Base-by-base conservation (phyloP, 345 rosid species). In the Clausena lansium region DNA sequence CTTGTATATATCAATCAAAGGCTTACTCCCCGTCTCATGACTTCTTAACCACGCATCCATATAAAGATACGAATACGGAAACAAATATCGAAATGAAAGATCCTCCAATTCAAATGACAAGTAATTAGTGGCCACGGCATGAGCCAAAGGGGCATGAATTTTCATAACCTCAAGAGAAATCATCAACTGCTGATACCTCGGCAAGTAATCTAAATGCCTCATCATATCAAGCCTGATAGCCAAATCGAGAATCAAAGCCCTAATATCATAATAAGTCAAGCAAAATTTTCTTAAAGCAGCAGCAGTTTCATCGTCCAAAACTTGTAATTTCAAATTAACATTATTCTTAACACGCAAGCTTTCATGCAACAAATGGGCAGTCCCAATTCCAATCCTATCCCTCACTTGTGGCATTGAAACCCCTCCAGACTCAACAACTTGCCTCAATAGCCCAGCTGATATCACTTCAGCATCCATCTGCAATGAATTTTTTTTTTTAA, bases 391-490 rank as follows among this genome's bases (percentile, higher is more conserved):
- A 10, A 93, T 88, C 63, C 84, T 87, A 64, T 92, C 92, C 80
- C 94, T 81, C 59, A 92, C 89, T 82, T 90, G 88, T 4, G 82
- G 70, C 32, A 93, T 83, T 20, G 96, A 85, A 67, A 92, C 83
- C 1, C 85, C 93, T 57, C 93, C 89, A 0, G 88, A 89, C 70
- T 91, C 94, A 9, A 95, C 79, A 25, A 84, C 88, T 62, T 91
- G 95, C 52, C 88, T 84, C 82, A 95, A 69, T 71, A 95, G 78
- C 50, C 97, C 90, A 39, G 98, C 97, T 14, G 99, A 95, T 74
- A 95, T 92, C n/a, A 93, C 98, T 86, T 95, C 98, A 14, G 95
- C 97, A 81, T 93, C 98, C 99, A 95, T 93, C 97, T 95, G 84
- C 78, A 78, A 63, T 13, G 22, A 52, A 47, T 19, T 11, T 45